Base-by-base conservation (phyloP, 331 rosid genomes). In the Rhamnella rubrinervis region DNA sequence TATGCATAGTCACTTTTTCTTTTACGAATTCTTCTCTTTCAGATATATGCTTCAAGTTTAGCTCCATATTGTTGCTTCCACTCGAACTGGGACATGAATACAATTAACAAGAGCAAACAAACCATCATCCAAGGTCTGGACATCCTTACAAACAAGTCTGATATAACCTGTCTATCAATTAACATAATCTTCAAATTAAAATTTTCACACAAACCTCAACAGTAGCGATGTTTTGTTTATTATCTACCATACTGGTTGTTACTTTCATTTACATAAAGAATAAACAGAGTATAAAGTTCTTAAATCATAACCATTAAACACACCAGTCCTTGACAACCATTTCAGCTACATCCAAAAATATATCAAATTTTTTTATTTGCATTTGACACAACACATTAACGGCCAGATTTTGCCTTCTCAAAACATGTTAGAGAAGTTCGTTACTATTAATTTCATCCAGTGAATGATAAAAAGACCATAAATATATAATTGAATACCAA, bases 61-160 rank as follows among this genome's bases (percentile, higher is more conserved):
- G 68, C 67, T 56, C 74, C 87, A 61, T 77, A 77, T 66, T 82
- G 90, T 55, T 77, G 81, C 77, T 85, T 84, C 92, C 92, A 87
- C 78, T 87, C 89, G 9, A 87, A 75, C 75, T 87, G 87, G 5
- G 92, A 87, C 0, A 85, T 82, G 79, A 87, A 82, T 39, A 87
- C 79, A 18, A 87, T 79, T 46, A 87, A 41, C 73, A 84, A 75
- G 49, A 87, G 80, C 73, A 87, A 75, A 71, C 87, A 87, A 65
- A 84, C 84, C 68, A 80, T 80, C 12, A 78, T 79, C 87, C 92
- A 87, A 13, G 87, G 85, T 72, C 84, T 79, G 14, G 89, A 77
- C 85, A 87, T 87, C 61, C 72, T 77, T 25, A 59, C 73, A 31
- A 37, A 63, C 70, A 71, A 65, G 59, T 50, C 58, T 70, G 63